Evolutionary conservation across 371 early-diverging fungal species (phyloP), one percentile per base, ranked within the genome.

Genomic region (Syncephalastrum sp.): DNA sequence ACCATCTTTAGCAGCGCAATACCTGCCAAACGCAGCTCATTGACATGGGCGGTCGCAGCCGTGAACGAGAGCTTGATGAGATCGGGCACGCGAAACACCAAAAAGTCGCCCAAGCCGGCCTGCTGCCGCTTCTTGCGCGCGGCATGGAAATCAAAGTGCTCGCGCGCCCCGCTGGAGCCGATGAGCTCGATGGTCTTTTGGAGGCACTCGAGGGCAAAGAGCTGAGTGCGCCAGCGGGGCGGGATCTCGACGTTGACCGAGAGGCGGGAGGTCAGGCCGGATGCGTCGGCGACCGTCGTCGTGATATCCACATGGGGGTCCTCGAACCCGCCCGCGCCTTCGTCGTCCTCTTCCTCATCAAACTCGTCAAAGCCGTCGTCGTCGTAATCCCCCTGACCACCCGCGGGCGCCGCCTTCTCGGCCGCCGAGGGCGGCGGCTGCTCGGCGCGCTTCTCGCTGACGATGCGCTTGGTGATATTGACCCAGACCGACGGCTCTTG

Each of bases 171-270:
- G n/a, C 82, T 81, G 5, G 75, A 69, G 21, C 82, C 61, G 6
- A 88, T 77, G 27, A 85, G 65, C 27, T 82, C 74, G 25, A 93
- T 75, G 5, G 90, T 77, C 52, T 82, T 81, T 19, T 88, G 85
- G 17, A 93, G 72, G 57, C 91, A 91, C 48, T 83, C 77, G 3
- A 95, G 60, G 3, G 93, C 93, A 72, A 93, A 91, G 3, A 90
- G 68, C 44, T 93, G 93, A 0, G 94, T 95, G 25, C 91, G 68
- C 95, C 95, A 95, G 12, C 92, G 77, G 1, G 95, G 93, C n/a
- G 92, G 83, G 13, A 92, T 71, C 55, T 81, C 80, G 5, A 76
- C 68, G 25, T 72, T 74, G 44, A 76, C 65, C n/a, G 72, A 67
- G 2, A 74, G 61, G 8, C 72, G 19, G 3, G 73, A 56, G 15